These are phyloP conservation scores for Penicillium paradoxum DNA, from an alignment of 495 filamentous ascomycete species.

Conservation along the genomic window DNA sequence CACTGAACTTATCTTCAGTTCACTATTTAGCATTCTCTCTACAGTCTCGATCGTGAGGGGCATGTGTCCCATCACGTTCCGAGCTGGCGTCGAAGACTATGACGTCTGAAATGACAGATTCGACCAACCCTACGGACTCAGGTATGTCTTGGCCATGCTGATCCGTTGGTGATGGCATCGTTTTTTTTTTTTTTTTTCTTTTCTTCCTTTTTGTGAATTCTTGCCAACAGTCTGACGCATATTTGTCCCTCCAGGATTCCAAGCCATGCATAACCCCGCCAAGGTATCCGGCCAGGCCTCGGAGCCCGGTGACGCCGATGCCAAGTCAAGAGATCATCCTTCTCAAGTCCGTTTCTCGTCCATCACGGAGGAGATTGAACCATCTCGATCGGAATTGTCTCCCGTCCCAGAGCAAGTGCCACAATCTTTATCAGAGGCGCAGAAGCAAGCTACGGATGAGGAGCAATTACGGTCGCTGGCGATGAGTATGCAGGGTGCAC, in stretches of 20 bases:
- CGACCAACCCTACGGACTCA: slow-evolving; percentile 27
- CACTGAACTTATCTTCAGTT: background rate
- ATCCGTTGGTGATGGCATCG: background rate
- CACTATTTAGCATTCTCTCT: background rate
- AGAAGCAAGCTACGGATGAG: slow-evolving; percentile 34
- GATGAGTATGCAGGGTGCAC: slow-evolving; percentile 63
- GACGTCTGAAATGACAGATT: slow-evolving; percentile 41
- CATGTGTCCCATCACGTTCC: slow-evolving; percentile 38
- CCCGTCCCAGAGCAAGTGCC: slow-evolving; percentile 26
- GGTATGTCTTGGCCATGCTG: slow-evolving; percentile 30
- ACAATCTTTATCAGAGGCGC: slow-evolving; percentile 4
- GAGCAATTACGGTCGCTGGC: slow-evolving; percentile 69
- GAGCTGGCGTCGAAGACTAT: slow-evolving; percentile 32
- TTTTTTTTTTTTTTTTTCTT: too few species aligned
- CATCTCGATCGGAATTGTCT: slow-evolving; percentile 27
- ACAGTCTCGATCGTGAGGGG: slow-evolving; percentile 19
- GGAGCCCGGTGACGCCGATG: slow-evolving; percentile 28
- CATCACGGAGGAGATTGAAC: slow-evolving; percentile 70
- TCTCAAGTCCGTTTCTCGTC: slow-evolving; percentile 75
- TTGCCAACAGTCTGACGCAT: slow-evolving; percentile 17
- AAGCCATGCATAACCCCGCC: slow-evolving; percentile 20
- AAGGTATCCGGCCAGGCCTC: slow-evolving; percentile 24
- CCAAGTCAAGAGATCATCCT: slow-evolving; percentile 32
- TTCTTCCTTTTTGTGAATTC: too few species aligned
- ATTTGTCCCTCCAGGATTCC: slow-evolving; percentile 13